Percentiles rank a stretch among this genome's conserved stretches.
These are phyloP conservation scores for Gossypium anomalum DNA, from an alignment of 345 rosid species.

Conservation along the genomic window DNA sequence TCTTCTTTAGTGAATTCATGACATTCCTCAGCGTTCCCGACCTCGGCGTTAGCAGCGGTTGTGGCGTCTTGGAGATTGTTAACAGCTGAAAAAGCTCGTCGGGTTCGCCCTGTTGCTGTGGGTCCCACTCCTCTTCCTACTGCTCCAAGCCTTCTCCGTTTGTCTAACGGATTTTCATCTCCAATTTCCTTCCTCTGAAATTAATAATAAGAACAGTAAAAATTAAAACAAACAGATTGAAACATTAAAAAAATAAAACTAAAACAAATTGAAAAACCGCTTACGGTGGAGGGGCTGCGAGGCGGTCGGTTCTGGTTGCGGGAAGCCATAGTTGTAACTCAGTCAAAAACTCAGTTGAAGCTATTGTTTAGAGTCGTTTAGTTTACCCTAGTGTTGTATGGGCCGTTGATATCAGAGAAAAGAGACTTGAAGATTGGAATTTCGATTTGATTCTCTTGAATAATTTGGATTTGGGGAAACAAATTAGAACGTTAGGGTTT, in stretches of 20 bases:
- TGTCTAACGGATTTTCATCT: slow-evolving; percentile 54
- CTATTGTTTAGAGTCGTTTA: background rate
- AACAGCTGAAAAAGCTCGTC: slow-evolving; percentile 49
- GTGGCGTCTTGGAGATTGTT: slow-evolving; percentile 46
- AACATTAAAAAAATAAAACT: background rate
- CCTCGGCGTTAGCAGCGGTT: slow-evolving; percentile 29
- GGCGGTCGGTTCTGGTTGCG: slow-evolving; percentile 85
- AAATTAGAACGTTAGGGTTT: slow-evolving; percentile 31
- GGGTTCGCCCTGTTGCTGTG: slow-evolving; percentile 32
- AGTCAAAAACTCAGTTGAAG: background rate
- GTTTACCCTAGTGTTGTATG: background rate
- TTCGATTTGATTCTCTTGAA: background rate
- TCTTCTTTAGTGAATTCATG: slow-evolving; percentile 73
- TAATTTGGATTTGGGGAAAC: slow-evolving; percentile 3
- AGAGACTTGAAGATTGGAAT: background rate
- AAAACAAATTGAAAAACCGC: background rate
- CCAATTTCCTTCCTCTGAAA: slow-evolving; percentile 51
- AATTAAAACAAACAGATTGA: background rate
- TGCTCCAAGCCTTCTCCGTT: slow-evolving; percentile 50
- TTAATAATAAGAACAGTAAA: background rate
- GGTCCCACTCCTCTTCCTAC: slow-evolving; percentile 33
- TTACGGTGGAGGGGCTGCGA: slow-evolving; percentile 62
- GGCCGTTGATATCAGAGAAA: background rate
- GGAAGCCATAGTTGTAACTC: slow-evolving; percentile 40
- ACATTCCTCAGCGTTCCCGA: slow-evolving; percentile 34